phyloP scores from a whole-genome alignment of 2,329 filamentous ascomycete genomes.

The Trichoderma sp. region DNA sequence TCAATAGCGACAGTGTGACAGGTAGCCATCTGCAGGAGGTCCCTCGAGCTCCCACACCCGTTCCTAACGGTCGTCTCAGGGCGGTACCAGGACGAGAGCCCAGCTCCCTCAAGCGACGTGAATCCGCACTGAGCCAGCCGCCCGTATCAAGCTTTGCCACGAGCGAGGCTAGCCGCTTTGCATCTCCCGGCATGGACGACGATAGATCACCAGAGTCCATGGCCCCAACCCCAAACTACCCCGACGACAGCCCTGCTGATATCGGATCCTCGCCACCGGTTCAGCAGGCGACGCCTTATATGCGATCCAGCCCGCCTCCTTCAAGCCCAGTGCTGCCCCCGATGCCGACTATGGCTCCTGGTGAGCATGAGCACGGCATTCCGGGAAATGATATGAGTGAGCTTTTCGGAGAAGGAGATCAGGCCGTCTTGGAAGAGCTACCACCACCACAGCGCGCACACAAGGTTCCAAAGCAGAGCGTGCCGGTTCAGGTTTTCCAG shows the following conservation, averaged over 20 bases:
- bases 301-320: constrained; percentile 62
- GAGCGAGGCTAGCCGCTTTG: constrained; percentile 39
- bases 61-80: constrained; percentile 54
- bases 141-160: constrained; percentile 50
- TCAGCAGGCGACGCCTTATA: constrained; percentile 60
- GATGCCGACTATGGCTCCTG: constrained; percentile 52
- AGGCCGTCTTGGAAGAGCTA: constrained; percentile 38
- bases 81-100: constrained; percentile 34
- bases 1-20: constrained; percentile 45
- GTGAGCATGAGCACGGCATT: constrained; percentile 79
- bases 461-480: constrained; percentile 38
- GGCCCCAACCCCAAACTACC: constrained; percentile 53
- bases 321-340: constrained; percentile 78
- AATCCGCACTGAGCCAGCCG: constrained; percentile 59
- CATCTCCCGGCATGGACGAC: constrained; percentile 50
- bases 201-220: constrained; percentile 57
- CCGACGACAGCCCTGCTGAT: constrained; percentile 71
- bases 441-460: constrained; percentile 16
- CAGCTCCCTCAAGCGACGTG: constrained; percentile 48
- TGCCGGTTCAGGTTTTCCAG: constrained; percentile 48
- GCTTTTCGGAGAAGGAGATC: constrained; percentile 63
- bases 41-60: constrained; percentile 76
- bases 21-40: constrained; percentile 65
- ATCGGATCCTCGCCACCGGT: constrained; percentile 91
- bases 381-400: constrained; percentile 78